Percentiles rank a stretch among this genome's conserved stretches.
Evolutionary conservation across 2,329 filamentous ascomycete genomes (phyloP).

Genomic region (Aspergillus flavus): DNA sequence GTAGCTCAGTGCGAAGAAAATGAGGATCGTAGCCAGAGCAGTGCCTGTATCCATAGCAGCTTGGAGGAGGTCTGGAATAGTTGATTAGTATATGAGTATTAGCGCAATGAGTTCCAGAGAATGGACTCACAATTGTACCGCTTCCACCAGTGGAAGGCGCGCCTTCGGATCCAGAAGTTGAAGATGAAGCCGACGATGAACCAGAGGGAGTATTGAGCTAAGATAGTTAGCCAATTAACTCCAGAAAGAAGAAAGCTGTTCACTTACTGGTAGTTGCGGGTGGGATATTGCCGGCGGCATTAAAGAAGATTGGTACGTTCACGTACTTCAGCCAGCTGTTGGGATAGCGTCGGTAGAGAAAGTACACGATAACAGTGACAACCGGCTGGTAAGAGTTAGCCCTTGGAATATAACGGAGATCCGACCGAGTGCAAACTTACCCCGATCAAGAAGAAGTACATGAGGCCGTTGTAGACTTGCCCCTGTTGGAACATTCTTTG

Average conservation of each 20-base stretch:
- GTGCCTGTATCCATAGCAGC: conserved; percentile 40
- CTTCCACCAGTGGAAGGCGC: conserved; percentile 37
- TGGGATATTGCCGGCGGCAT: conserved; percentile 36
- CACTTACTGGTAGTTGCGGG: conserved; percentile 34
- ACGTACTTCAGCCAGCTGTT: conserved; percentile 35
- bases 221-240: neutral
- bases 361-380: conserved; percentile 32
- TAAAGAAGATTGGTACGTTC: conserved; percentile 39
- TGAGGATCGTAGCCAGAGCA: conserved; percentile 34
- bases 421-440: conserved; percentile 11
- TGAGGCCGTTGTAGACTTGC: conserved; percentile 32
- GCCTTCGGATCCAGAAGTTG: conserved; percentile 33
- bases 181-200: conserved; percentile 37
- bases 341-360: conserved; percentile 32
- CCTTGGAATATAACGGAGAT: neutral
- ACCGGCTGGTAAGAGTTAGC: conserved; percentile 22
- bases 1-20: conserved; percentile 38
- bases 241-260: conserved; percentile 15
- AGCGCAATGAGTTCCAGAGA: too few relatives aligned
- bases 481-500: conserved; percentile 36
- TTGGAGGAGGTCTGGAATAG: conserved; percentile 22
- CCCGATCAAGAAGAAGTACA: conserved; percentile 38
- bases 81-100: too few relatives aligned
- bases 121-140: conserved; percentile 32
- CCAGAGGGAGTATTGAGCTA: conserved; percentile 35